Conservation (phyloP, 768 basidiomycete species). For the Lactifluus hygrophoroides region DNA sequence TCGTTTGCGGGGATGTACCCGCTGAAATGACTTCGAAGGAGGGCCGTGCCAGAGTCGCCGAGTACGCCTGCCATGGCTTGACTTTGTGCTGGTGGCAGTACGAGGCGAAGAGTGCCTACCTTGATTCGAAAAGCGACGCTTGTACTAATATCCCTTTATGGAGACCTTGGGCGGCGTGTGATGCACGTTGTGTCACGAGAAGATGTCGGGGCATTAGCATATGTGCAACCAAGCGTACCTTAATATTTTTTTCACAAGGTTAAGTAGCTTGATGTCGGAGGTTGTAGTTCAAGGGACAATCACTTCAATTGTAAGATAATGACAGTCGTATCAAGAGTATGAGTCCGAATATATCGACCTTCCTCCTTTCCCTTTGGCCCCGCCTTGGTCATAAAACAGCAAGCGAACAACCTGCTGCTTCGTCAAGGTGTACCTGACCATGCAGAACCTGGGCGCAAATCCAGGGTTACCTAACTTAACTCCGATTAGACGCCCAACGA, state of each 20-base stretch:
- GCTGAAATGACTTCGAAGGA: conserved; percentile 58
- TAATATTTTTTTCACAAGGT: neutral
- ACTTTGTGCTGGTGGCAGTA: neutral
- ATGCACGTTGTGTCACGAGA: neutral
- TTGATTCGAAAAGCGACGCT: neutral
- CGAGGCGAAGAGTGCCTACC: neutral
- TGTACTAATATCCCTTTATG: conserved; percentile 5
- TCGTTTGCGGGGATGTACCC: conserved; percentile 68
- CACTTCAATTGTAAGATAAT: neutral
- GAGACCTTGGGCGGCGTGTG: neutral
- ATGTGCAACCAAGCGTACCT: neutral
- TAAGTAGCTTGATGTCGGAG: neutral
- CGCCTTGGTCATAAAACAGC: no score
- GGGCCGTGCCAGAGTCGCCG: conserved; percentile 42
- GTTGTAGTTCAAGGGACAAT: no score
- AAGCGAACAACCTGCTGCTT: no score
- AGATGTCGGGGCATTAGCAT: neutral
- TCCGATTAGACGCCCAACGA: neutral
- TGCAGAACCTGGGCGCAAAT: neutral
- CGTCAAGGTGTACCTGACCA: no score
- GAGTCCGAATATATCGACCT: no score
- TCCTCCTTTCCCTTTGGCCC: no score
- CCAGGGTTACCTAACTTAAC: neutral
- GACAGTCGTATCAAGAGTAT: no score
- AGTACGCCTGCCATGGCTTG: conserved; percentile 20